Evolutionary conservation across 2,329 filamentous ascomycete species (phyloP), one percentile per base, ranked within the genome.

Genomic region (Tolypocladium tropicale): DNA sequence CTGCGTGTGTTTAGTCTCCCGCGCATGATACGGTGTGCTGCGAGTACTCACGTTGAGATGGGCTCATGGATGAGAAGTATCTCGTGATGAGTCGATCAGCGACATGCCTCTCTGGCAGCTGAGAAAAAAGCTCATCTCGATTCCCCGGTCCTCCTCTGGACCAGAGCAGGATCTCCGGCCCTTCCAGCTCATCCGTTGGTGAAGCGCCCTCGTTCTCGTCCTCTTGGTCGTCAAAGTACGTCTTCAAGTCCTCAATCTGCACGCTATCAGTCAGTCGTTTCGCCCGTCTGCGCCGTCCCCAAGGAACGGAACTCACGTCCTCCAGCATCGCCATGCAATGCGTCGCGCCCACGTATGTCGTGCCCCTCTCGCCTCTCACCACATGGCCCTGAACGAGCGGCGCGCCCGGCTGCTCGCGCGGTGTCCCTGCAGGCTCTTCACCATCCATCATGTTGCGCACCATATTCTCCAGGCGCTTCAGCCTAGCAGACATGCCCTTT

Each of bases 261-360:
- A 33, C 21, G 18, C 3, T 14, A 54, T 67, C 23, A 64, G 54
- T n/a, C 36, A 48, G 33, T 14, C 14, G 11, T 23, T 39, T 14
- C 2, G 1, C 12, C 14, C 33, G 10, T 37, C 33, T 10, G 2
- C 33, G 25, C 1, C 16, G 34, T 6, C 6, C 14, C 18, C 32
- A 11, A 2, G 23, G 23, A 34, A 68, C 6, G 23, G 23, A 34
- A 68, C 76, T 73, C 61, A 83, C 80, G 70, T 84, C 78, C 62
- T 83, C 78, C 12, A 84, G 67, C 66, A 84, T 82, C 2, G 81
- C 81, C 70, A 82, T 78, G 60, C 80, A 82, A 57, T 84, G 80
- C 49, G 81, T 83, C 4, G 80, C 80, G 1, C 81, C 81, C 5
- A 84, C 75, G 60, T 82, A 84, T 5, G 75, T 79, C 46, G 74